Conservation (phyloP, 371 early-diverging fungal species). For the Lichtheimia hyalospora region DNA sequence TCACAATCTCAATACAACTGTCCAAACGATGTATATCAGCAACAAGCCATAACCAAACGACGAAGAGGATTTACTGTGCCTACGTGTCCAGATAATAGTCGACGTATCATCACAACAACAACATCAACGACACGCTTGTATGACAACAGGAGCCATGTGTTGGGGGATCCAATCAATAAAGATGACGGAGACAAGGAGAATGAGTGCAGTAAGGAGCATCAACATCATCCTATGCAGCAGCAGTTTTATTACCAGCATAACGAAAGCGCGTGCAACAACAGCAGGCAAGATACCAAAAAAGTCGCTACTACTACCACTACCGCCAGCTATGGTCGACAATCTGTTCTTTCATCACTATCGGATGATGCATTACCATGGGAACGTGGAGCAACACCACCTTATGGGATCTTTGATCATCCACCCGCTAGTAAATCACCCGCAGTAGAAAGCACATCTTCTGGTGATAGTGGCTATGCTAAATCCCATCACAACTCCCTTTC, state of each 20-base stretch:
- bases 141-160: conserved; percentile 10
- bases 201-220: conserved; percentile 5
- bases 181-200: conserved; percentile 7
- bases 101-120: not conserved
- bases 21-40: not conserved
- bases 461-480: conserved; percentile 20
- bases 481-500: conserved; percentile 1
- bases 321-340: not conserved
- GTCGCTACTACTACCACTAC: not conserved
- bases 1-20: not conserved
- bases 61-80: conserved; percentile 5
- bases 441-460: conserved; percentile 12
- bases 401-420: not conserved
- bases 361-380: not conserved
- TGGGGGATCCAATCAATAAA: not conserved
- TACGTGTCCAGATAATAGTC: not conserved
- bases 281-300: not conserved
- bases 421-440: conserved; percentile 3
- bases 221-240: not conserved
- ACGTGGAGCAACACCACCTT: not conserved
- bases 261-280: not conserved
- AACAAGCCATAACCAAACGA: not conserved
- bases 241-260: not conserved
- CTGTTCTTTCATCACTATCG: not conserved
- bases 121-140: too few relatives aligned